phyloP scores from a whole-genome alignment of 2,329 filamentous ascomycete genomes.

The Aspergillus persii region DNA sequence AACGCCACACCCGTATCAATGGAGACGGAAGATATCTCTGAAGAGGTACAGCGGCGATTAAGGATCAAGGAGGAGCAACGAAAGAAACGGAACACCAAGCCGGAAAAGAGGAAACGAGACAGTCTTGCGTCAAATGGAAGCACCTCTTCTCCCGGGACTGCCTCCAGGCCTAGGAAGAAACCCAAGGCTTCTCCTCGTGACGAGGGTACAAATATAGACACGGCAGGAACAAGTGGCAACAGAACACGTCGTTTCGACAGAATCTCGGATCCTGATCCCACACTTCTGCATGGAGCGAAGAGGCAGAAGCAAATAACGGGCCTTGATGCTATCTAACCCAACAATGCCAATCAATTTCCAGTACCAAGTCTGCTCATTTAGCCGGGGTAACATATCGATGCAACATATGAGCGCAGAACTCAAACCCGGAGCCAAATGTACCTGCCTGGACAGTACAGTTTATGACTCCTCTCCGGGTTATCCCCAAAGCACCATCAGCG shows the following conservation, averaged over 20 bases:
- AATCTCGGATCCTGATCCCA: neutral
- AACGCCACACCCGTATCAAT: constrained; percentile 24
- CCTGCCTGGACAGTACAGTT: neutral
- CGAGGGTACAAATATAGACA: neutral
- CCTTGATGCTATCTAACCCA: neutral
- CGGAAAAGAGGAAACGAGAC: constrained; percentile 39
- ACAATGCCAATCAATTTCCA: neutral
- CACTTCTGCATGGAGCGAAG: neutral
- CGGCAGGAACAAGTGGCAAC: neutral
- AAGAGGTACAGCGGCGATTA: constrained; percentile 45
- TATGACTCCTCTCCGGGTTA: neutral
- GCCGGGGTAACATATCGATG: neutral
- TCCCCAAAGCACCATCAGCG: neutral
- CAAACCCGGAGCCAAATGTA: neutral
- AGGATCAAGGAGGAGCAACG: constrained; percentile 43
- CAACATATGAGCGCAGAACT: neutral
- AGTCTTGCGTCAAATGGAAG: constrained; percentile 32
- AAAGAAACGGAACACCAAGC: constrained; percentile 28
- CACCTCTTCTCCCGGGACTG: constrained; percentile 10
- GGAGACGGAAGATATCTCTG: constrained; percentile 46
- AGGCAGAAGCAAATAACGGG: neutral
- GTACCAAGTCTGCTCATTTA: neutral
- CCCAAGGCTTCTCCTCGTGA: constrained; percentile 7
- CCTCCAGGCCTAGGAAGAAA: constrained; percentile 18
- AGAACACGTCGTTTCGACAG: neutral